Conservation (phyloP, 2,329 filamentous ascomycete genomes). For the Elsinoe ampelina region DNA sequence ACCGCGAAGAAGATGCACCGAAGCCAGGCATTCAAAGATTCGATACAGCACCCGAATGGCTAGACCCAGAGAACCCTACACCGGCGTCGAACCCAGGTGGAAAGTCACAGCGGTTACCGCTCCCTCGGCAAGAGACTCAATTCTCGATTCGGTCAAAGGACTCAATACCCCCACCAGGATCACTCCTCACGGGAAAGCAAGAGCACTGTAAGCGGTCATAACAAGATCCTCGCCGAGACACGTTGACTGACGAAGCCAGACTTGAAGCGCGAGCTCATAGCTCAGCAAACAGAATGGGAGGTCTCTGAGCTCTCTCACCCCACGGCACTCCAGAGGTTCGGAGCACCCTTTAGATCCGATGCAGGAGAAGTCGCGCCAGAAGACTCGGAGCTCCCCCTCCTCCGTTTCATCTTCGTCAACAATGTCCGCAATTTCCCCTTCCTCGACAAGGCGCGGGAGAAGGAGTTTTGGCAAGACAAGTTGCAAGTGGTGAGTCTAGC, state of each 20-base stretch:
- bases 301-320: conserved; percentile 89
- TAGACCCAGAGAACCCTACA: conserved; percentile 6
- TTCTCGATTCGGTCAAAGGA: conserved; percentile 28
- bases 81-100: background rate
- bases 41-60: conserved; percentile 17
- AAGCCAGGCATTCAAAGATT: conserved; percentile 16
- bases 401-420: conserved; percentile 95
- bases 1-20: background rate
- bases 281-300: conserved; percentile 80
- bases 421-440: conserved; percentile 98
- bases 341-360: conserved; percentile 87
- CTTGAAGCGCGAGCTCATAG: conserved; percentile 89
- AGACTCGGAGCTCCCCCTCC: conserved; percentile 85
- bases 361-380: conserved; percentile 86
- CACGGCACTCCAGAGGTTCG: conserved; percentile 88
- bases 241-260: conserved; percentile 44
- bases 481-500: conserved; percentile 67
- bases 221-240: conserved; percentile 14
- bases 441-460: conserved; percentile 89
- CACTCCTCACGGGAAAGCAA: conserved; percentile 82
- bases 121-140: conserved; percentile 10
- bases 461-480: conserved; percentile 99
- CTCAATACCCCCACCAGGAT: conserved; percentile 45
- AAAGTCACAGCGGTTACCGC: conserved; percentile 8
- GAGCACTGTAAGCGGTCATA: conserved; percentile 67